Base-by-base conservation (phyloP, 2,329 filamentous ascomycete genomes). In the Trichoderma arundinaceum region DNA sequence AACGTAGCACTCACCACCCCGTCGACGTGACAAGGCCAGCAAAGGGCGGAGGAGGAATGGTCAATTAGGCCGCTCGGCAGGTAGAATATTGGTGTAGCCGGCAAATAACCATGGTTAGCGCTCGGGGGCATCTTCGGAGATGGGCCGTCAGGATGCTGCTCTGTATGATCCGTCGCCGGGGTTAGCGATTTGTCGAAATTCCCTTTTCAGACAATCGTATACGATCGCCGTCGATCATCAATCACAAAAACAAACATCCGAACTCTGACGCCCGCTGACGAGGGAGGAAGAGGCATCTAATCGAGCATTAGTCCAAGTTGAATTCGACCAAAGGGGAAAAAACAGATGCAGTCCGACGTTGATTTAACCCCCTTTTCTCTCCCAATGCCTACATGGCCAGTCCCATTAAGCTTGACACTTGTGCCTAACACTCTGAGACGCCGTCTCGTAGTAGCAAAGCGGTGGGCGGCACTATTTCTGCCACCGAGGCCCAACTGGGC, bases 171-270 rank as follows among this genome's bases (percentile, higher is more conserved):
- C 59, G 49, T 43, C 59, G 41, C 59, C 59, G 41, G 39, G 48
- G 41, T 57, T 48, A 49, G 43, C 61, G 52, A 64, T 12, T 48
- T 41, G 51, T 48, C 22, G 43, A 48, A 28, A 48, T 56, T 56
- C 52, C 61, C 32, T 39, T 56, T 64, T 64, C 51, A 64, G 61
- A 32, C 41, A 48, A 56, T 64, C 61, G 52, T 64, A 43, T 48
- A 38, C 48, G 51, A 64, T 64, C 51, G 61, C 32, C 32, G 61
- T 62, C 59, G 59, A 62, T 62, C 59, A 33, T 62, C 59, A 62
- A 49, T 43, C 49, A 53, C 59, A 22, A 13, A 33, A 33, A 44
- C 19, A 62, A 52, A 8, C 58, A 52, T 35, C 19, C 12, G 39
- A 19, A 52, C 46, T 17, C 35, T n/a, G 58, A 33, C 28, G 57